Evolutionary conservation across 148 eudicot genomes (phyloP).

Genomic region (Amaranthus hypochondriacus): DNA sequence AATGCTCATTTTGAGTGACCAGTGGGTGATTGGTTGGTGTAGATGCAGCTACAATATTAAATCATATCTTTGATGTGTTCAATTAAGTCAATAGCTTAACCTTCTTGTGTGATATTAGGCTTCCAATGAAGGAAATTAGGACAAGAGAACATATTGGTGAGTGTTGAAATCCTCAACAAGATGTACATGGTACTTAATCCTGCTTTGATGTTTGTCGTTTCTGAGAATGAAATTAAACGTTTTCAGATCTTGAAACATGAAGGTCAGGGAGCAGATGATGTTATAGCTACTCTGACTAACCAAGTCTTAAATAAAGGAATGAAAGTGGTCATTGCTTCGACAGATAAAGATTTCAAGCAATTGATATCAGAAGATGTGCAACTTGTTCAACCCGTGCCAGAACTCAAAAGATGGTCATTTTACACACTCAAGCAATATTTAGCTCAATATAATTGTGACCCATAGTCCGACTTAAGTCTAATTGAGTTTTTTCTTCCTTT

Average conservation of each 20-base stretch:
- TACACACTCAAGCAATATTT: conserved; percentile 77
- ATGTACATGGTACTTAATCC: not conserved
- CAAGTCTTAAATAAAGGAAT: conserved; percentile 52
- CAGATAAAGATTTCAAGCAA: conserved; percentile 98
- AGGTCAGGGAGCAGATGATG: conserved; percentile 92
- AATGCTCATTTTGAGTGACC: too few relatives aligned
- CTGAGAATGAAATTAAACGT: conserved; percentile 1
- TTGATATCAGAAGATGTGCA: conserved; percentile 85
- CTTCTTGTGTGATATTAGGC: not conserved
- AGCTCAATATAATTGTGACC: conserved; percentile 76
- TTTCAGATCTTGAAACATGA: conserved; percentile 40
- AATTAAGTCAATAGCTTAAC: not conserved
- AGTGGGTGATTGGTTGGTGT: not conserved
- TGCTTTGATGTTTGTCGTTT: not conserved
- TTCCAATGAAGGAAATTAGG: not conserved
- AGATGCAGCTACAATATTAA: not conserved
- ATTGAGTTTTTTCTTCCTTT: conserved; percentile 34
- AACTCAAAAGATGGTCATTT: conserved; percentile 77
- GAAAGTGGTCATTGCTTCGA: conserved; percentile 71
- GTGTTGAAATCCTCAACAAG: not conserved
- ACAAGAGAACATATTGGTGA: not conserved
- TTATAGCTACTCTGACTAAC: conserved; percentile 73
- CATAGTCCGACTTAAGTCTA: conserved; percentile 77
- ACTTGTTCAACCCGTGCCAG: conserved; percentile 70
- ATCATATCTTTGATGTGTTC: not conserved